Evolutionary conservation across 768 basidiomycete genomes (phyloP).

Genomic region (Gymnopilus junonius): DNA sequence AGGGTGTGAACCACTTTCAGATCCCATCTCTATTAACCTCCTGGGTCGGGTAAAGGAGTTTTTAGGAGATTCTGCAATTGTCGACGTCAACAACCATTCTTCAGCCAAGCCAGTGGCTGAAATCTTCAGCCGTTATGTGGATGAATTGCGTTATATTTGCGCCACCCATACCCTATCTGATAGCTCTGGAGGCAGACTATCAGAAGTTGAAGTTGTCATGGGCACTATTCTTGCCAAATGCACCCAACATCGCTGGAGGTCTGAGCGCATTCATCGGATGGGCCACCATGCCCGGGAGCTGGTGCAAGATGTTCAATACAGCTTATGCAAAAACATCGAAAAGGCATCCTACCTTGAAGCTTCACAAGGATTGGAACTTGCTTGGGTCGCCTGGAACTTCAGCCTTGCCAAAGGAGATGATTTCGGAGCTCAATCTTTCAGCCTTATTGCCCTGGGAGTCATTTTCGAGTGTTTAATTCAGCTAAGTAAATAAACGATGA

Average conservation of each 20-base stretch:
- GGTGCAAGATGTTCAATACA: conserved; percentile 51
- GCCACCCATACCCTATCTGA: conserved; percentile 68
- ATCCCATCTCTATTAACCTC: conserved; percentile 45
- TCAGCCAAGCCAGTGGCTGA: conserved; percentile 30
- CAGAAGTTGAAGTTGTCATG: conserved; percentile 75
- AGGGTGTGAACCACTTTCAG: conserved; percentile 20
- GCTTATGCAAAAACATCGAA: conserved; percentile 34
- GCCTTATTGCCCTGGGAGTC: conserved; percentile 61
- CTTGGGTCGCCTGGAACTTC: conserved; percentile 71
- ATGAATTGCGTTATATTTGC: conserved; percentile 75
- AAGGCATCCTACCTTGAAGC: conserved; percentile 33
- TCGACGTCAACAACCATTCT: conserved; percentile 23
- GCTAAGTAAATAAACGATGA: conserved; percentile 15
- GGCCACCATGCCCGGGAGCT: conserved; percentile 56
- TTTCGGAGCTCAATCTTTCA: conserved; percentile 69
- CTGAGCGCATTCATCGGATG: conserved; percentile 66
- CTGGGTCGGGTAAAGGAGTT: conserved; percentile 32
- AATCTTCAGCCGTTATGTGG: conserved; percentile 56
- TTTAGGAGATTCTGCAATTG: conserved; percentile 28
- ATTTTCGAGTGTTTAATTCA: conserved; percentile 63
- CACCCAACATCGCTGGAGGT: conserved; percentile 62
- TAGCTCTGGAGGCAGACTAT: conserved; percentile 54
- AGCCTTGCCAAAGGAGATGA: conserved; percentile 43
- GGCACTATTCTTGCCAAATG: conserved; percentile 79
- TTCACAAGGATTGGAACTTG: conserved; percentile 46